Base-by-base conservation (phyloP, 371 early-diverging fungal genomes). In the Rhizopus sp. region DNA sequence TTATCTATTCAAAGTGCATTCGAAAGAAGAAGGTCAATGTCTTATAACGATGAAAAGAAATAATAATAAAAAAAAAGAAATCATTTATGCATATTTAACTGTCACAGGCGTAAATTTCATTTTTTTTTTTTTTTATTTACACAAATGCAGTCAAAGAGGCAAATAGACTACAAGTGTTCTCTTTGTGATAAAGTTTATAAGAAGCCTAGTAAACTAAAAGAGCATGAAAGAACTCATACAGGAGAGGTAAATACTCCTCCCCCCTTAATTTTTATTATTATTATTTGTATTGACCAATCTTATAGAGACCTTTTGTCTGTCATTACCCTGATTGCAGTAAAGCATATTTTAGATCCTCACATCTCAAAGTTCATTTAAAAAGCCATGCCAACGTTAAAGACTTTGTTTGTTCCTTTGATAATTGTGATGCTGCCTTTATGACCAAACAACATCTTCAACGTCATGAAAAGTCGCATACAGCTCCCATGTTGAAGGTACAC, bases 211-310 rank as follows among this genome's bases (percentile, higher is more conserved):
- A 77, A 83, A 53, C 69, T 87, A 0, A 48, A 37, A 7, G 80
- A 82, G 17, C 88, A 89, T 59, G 71, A 77, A 34, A 75, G 78
- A 33, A 60, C 72, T 1, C 90, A 88, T 67, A 82, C 86, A 3
- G 82, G 83, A 13, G 86, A 88, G 70, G 87, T 86, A 67, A 44
- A 64, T 6, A 49, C 15, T 10, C 15, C 15, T 2, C 6, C 29
- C 29, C 6, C 15, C 15, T 45, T 29, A 16, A 16, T 42, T 10
- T 32, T 16, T 5, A 53, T 17, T 39, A n/a, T 38, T 15, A 53
- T 42, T 30, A 52, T 31, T 59, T 57, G n/a, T 46, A 37, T 29
- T 40, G 23, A 23, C 23, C 23, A 23, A 23, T 23, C 23, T 23
- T 2, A 31, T 51, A 78, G 80, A 77, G 84, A 33, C 86, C 86